These are phyloP conservation scores for Acacia confusa DNA, from an alignment of 306 rosid genomes.

Conservation along the genomic window DNA sequence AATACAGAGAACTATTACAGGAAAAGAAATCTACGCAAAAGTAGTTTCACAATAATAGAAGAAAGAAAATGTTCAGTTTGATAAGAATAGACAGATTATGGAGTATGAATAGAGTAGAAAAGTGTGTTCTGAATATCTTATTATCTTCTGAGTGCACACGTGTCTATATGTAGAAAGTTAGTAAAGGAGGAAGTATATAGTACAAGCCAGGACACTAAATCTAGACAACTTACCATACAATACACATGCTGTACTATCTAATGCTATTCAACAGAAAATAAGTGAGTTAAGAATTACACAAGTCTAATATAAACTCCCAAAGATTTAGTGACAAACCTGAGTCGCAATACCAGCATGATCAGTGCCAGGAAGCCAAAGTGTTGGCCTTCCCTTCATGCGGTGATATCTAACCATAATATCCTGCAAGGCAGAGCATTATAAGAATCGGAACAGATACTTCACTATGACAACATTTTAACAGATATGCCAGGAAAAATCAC, in stretches of 20 bases:
- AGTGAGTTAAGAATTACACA: not conserved
- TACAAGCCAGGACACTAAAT: not conserved
- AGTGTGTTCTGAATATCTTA: not conserved
- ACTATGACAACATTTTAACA: not conserved
- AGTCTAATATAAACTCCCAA: slow-evolving; percentile 14
- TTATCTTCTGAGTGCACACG: not conserved
- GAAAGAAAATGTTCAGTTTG: not conserved
- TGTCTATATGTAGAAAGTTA: not conserved
- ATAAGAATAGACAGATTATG: not conserved
- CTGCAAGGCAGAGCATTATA: slow-evolving; percentile 43
- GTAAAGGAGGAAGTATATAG: not conserved
- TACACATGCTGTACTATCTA: not conserved
- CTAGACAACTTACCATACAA: not conserved
- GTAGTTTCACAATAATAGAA: slow-evolving; percentile 6
- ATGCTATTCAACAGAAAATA: not conserved
- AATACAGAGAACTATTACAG: not conserved
- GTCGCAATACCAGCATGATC: slow-evolving; percentile 99
- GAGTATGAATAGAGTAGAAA: not conserved
- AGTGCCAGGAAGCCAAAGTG: slow-evolving; percentile 97
- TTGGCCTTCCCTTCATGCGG: slow-evolving; percentile 96
- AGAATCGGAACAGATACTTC: slow-evolving; percentile 4
- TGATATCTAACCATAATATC: slow-evolving; percentile 96
- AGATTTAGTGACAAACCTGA: slow-evolving; percentile 63
- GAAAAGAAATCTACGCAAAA: not conserved
- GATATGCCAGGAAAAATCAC: slow-evolving; percentile 9